Evolutionary conservation across 768 basidiomycete species (phyloP), one percentile per base, ranked within the genome.

Genomic region (Lentinula raphanica): DNA sequence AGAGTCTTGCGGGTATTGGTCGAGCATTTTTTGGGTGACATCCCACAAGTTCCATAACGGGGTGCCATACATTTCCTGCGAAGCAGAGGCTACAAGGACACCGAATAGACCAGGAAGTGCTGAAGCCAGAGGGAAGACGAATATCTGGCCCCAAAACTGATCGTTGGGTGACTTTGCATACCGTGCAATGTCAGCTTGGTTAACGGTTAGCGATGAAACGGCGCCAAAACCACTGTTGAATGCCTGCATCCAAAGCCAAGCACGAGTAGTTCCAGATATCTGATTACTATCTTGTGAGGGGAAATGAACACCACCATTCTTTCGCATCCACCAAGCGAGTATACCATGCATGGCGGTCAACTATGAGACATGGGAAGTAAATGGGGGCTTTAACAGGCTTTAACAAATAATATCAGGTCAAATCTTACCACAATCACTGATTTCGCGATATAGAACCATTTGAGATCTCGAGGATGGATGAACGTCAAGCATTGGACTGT

Each of bases 1-100:
- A 23, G 35, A 21, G 32, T 60, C 31, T 7, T 60, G 44, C 12
- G 59, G 59, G 50, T 60, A 60, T 19, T 60, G 42, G 44, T 60
- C 54, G 13, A 60, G 25, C 59, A 60, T 60, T 8, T 23, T 13
- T 35, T 60, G 59, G 11, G 54, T 56, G 13, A 60, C 54, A 27
- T 60, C 59, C 59, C 59, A 60, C 3, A 60, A 55, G n/a, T 60
- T 60, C 59, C 59, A 60, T 40, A 55, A 19, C 27, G 59, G 45
- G 13, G 35, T 17, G 27, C 59, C 59, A n/a, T 56, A 60, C n/a
- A 60, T 23, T 23, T 50, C 59, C 38, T 44, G 25, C 13, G 54
- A 56, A 32, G 59, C 59, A 25, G 59, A 60, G 7, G 59, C 59
- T 6, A 60, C 59, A 29, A 60, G 38, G 12, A 56, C 49, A 2